Base-by-base conservation (phyloP, 768 basidiomycete species). In the Lentinula raphanica region DNA sequence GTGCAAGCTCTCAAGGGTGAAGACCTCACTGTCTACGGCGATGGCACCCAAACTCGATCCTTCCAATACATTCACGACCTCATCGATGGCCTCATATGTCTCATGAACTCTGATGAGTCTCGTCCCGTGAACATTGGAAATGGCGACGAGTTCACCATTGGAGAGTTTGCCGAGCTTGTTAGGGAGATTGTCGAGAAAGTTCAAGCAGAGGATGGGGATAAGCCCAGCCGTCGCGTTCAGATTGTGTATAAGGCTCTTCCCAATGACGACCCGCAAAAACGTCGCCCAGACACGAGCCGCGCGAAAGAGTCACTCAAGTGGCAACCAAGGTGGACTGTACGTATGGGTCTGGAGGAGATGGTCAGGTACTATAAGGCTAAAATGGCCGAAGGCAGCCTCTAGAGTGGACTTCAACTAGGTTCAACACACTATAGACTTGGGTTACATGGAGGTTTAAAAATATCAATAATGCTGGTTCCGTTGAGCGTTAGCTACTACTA, bases 61-160 rank as follows among this genome's bases (percentile, higher is more conserved):
- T 94, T 96, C 85, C 94, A 96, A 75, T 99, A 96, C 75, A 87
- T 99, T 59, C 97, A 99, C 77, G 97, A 99, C 72, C 85, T 99
- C 62, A 80, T 96, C 68, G 94, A 98, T 68, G 97, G 96, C 42
- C 75, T 94, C 57, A 94, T 94, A 69, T 83, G 86, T 21, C 79
- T 95, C 64, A 99, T 99, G 97, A 97, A 95, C 79, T 94, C 94
- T 17, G 75, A 84, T 68, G 94, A 97, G 74, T 81, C 90, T 55
- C 88, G 92, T 32, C 97, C 97, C 1, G 92, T 96, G 71, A 99
- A 99, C 82, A 87, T 99, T 64, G 97, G 97, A 59, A 94, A 94
- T 66, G 77, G 86, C 53, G 93, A 98, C 71, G 97, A 99, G 77
- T 97, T 94, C 72, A 94, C 92, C 44, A 96, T 99, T 66, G 85